Percentiles rank a stretch among this genome's conserved stretches.
Conservation (phyloP, 1,284 basidiomycete species). For the Amylostereum areolatum region DNA sequence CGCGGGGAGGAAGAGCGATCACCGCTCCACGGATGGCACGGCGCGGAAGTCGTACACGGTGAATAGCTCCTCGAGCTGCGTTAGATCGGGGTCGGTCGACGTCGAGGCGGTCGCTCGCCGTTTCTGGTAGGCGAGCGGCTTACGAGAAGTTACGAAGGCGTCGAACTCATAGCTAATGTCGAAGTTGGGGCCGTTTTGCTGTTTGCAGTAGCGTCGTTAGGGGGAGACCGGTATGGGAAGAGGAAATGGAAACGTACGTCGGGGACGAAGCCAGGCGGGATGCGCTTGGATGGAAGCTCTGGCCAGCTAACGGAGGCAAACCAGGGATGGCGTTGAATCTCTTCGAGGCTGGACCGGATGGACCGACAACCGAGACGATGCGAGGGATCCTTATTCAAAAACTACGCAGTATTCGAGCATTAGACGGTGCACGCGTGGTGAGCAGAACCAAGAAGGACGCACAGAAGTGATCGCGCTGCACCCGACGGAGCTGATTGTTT, state of each 20-base stretch:
- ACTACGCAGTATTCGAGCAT: no score
- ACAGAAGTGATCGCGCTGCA: background rate
- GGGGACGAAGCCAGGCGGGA: background rate
- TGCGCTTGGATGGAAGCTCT: background rate
- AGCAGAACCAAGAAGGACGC: no score
- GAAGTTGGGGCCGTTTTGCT: background rate
- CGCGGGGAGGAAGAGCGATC: no score
- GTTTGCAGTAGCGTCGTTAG: background rate
- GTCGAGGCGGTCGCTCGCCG: background rate
- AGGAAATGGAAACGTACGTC: background rate
- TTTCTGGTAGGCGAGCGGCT: background rate
- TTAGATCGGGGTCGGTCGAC: background rate
- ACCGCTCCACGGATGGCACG: no score
- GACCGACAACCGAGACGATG: background rate
- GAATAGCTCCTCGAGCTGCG: background rate
- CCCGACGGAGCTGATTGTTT: background rate
- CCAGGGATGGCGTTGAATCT: background rate
- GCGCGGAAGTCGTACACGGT: constrained; percentile 1
- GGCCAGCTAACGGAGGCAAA: background rate
- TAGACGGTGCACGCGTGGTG: background rate
- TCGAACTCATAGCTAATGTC: constrained; percentile 1
- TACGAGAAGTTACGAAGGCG: background rate
- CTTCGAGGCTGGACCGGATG: background rate
- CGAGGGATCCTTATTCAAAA: background rate
- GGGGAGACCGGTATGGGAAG: background rate